Percentiles rank a stretch among this genome's conserved stretches.
phyloP scores from a whole-genome alignment of 768 basidiomycete genomes.

The Tylopilus rubrobrunneus region DNA sequence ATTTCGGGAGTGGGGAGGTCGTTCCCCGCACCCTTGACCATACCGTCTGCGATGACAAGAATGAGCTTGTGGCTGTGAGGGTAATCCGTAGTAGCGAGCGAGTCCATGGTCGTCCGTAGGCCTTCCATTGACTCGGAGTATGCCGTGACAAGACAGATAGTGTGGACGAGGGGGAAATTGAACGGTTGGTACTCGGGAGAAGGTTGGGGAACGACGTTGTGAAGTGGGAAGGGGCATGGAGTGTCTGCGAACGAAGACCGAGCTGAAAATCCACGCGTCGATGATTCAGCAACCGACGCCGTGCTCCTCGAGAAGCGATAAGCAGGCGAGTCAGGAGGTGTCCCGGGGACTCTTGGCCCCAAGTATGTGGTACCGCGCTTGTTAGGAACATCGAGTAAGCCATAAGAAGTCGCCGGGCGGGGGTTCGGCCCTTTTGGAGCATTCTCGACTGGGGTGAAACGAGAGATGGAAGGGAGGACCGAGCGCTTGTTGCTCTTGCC shows the following conservation, averaged over 20 bases:
- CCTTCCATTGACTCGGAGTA: conserved; percentile 98
- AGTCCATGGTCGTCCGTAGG: conserved; percentile 95
- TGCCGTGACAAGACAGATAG: conserved; percentile 95
- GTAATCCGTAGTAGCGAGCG: conserved; percentile 96
- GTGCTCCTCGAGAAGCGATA: conserved; percentile 78
- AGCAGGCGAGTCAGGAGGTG: conserved; percentile 68
- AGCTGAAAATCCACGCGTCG: conserved; percentile 26
- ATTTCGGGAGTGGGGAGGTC: conserved; percentile 90
- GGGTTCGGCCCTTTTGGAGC: conserved; percentile 47
- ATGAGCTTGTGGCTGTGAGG: conserved; percentile 97
- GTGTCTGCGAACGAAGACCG: conserved; percentile 59
- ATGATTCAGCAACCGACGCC: conserved; percentile 59
- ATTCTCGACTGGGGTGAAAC: conserved; percentile 73
- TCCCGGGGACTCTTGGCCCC: conserved; percentile 33
- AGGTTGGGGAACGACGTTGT: conserved; percentile 90
- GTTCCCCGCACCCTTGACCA: conserved; percentile 96
- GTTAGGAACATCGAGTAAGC: conserved; percentile 60
- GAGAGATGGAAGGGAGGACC: conserved; percentile 64
- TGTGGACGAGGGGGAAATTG: conserved; percentile 90
- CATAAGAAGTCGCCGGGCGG: conserved; percentile 62
- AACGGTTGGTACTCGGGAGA: conserved; percentile 90
- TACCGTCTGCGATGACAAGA: conserved; percentile 94
- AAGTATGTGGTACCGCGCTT: conserved; percentile 59
- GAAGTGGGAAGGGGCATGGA: conserved; percentile 90
- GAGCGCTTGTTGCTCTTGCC: conserved; percentile 50